A percentile compares a stretch with the other conserved stretches of the same genome.
Conservation (phyloP, 345 rosid species). For the Reutealis trisperma region DNA sequence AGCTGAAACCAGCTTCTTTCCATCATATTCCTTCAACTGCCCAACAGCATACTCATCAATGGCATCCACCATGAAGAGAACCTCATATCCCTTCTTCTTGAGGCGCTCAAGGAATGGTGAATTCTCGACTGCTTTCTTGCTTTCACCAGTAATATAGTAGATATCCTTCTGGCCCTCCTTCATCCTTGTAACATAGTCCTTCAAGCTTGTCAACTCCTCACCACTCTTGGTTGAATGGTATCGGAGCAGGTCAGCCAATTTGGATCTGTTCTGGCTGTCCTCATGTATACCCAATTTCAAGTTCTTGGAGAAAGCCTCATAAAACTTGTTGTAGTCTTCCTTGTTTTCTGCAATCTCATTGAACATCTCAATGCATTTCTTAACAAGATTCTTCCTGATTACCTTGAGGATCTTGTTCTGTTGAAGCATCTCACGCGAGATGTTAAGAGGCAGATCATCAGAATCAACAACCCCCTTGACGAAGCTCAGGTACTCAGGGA, state of each 20-base stretch:
- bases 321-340: conserved; percentile 83
- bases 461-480: conserved; percentile 93
- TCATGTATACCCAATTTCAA: conserved; percentile 85
- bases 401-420: conserved; percentile 97
- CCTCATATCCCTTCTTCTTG: conserved; percentile 84
- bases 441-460: conserved; percentile 88
- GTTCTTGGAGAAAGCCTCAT: conserved; percentile 85
- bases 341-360: conserved; percentile 84
- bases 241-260: conserved; percentile 73
- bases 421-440: conserved; percentile 85
- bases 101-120: conserved; percentile 86
- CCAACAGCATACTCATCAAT: conserved; percentile 89
- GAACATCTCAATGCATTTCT: conserved; percentile 93
- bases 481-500: conserved; percentile 78
- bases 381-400: conserved; percentile 86
- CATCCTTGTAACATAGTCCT: conserved; percentile 90
- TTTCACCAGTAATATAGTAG: conserved; percentile 75
- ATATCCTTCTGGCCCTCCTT: conserved; percentile 90
- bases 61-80: conserved; percentile 87
- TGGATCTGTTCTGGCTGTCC: conserved; percentile 78
- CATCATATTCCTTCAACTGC: conserved; percentile 75
- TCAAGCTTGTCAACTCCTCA: conserved; percentile 76
- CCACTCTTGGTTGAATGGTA: conserved; percentile 85
- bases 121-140: conserved; percentile 86
- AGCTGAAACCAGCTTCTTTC: conserved; percentile 83